A percentile compares a stretch with the other conserved stretches of the same genome.
Evolutionary conservation across 2,329 filamentous ascomycete species (phyloP).

Genomic region (Colletotrichum spinosum): DNA sequence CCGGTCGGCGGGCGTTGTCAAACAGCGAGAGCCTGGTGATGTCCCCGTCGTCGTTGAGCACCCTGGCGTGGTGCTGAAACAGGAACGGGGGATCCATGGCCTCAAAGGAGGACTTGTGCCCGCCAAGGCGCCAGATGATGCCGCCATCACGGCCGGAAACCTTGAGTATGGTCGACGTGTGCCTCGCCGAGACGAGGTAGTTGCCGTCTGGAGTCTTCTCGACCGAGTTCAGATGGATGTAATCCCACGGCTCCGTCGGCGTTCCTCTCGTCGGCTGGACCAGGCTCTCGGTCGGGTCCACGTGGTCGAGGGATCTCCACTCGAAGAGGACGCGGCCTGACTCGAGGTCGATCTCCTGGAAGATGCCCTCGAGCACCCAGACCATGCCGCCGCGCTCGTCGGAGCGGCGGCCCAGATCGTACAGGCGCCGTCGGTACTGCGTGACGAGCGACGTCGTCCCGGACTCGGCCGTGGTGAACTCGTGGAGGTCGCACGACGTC

Average conservation of each 20-base stretch:
- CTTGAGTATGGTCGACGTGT: conserved; percentile 55
- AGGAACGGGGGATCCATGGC: conserved; percentile 49
- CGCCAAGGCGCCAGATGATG: conserved; percentile 66
- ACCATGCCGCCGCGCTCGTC: neutral
- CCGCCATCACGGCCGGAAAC: conserved; percentile 59
- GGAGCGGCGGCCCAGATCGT: neutral
- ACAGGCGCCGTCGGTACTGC: conserved; percentile 4
- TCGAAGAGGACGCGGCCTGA: conserved; percentile 62
- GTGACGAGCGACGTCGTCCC: conserved; percentile 2
- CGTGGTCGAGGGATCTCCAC: conserved; percentile 49
- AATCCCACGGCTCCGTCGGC: conserved; percentile 49
- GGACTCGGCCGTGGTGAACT: conserved; percentile 3
- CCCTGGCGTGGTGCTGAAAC: conserved; percentile 65
- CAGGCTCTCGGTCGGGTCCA: conserved; percentile 35
- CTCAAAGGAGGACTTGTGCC: conserved; percentile 39
- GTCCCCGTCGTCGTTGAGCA: conserved; percentile 49
- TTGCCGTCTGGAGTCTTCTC: conserved; percentile 50
- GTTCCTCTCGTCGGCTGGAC: neutral
- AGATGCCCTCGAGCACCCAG: conserved; percentile 11
- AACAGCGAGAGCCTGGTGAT: conserved; percentile 64
- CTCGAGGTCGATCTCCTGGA: conserved; percentile 60
- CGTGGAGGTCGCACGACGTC: conserved; percentile 9
- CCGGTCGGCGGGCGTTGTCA: conserved; percentile 59
- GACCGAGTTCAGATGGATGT: conserved; percentile 49
- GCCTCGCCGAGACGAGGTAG: conserved; percentile 43